Base-by-base conservation (phyloP, 768 basidiomycete species). In the Sutorius australiensis region DNA sequence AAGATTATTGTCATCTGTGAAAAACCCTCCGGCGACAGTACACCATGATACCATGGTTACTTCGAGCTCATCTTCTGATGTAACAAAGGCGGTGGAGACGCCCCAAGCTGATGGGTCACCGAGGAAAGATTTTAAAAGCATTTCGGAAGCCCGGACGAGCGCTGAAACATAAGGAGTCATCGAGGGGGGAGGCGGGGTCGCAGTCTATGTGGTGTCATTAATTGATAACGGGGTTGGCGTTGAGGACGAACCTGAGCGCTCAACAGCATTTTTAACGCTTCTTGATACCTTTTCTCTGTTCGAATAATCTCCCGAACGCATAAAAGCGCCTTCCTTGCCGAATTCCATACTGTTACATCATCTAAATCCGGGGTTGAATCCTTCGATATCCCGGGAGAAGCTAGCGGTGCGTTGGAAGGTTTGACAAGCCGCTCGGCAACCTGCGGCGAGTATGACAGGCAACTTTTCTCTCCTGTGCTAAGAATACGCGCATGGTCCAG, bases 81-180 rank as follows among this genome's bases (percentile, higher is more conserved):
- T 67, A 24, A 86, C 68, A 56, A 87, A 83, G 7, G 86, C 80
- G 6, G 75, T 72, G 11, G 82, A 79, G 30, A 87, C 79, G 9
- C 86, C 86, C 73, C 77, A 79, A 3, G 81, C 82, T 40, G 82
- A 84, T 13, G 85, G 86, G 49, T 87, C 84, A 40, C 75, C 74
- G 32, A 80, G 75, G 62, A 84, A 76, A n/a, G 69, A 68, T 17
- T 67, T 67, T n/a, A 84, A 57, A 38, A 86, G 70, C 16, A 66
- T 66, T 47, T 79, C 74, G 28, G 83, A 86, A 17, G 74, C 78
- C 16, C 63, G 59, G 33, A 82, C 71, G 11, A 87, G 75, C 8
- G 72, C 74, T 16, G 74, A 78, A 13, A 82, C 68, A 56, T 86
- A 78, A 10, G 73, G 63, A 19, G 76, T 61, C 73, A 87, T 78